Evolutionary conservation across 2,329 filamentous ascomycete genomes (phyloP).

Genomic region (Cercospora sp.): DNA sequence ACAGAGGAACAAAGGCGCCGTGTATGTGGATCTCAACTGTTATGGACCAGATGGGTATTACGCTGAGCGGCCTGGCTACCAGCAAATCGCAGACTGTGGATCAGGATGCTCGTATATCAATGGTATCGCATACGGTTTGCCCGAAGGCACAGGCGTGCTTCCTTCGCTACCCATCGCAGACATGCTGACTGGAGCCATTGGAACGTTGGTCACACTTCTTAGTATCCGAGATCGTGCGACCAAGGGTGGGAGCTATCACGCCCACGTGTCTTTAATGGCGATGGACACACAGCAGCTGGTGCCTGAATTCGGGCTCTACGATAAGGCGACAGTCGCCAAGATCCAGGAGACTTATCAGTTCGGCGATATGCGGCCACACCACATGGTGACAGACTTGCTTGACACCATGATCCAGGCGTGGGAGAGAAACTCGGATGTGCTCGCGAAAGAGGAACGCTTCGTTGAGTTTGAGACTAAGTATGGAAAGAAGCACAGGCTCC

Average conservation of each 20-base stretch:
- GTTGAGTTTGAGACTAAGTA: constrained; percentile 30
- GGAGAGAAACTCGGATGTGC: constrained; percentile 30
- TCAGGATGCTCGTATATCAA: constrained; percentile 23
- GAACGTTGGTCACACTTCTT: constrained; percentile 33
- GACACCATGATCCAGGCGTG: constrained; percentile 35
- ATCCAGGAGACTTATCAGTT: constrained; percentile 35
- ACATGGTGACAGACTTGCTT: constrained; percentile 37
- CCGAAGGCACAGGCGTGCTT: constrained; percentile 29
- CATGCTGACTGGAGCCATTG: constrained; percentile 28
- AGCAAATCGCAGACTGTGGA: constrained; percentile 54
- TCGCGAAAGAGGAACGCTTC: constrained; percentile 26
- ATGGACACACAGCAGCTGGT: constrained; percentile 38
- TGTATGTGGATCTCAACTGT: constrained; percentile 55
- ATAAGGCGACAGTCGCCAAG: constrained; percentile 30
- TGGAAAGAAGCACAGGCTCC: constrained; percentile 32
- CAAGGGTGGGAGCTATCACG: constrained; percentile 29
- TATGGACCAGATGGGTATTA: constrained; percentile 55
- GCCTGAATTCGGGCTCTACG: constrained; percentile 40
- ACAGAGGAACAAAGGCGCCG: constrained; percentile 43
- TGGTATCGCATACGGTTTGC: constrained; percentile 21
- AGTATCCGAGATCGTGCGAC: constrained; percentile 38
- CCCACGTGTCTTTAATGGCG: constrained; percentile 40
- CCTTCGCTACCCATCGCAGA: constrained; percentile 20
- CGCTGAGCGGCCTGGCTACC: constrained; percentile 52
- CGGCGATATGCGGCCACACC: constrained; percentile 32